Conservation (phyloP, 78 protist genomes). For the Blattamonas nauphoetae region DNA sequence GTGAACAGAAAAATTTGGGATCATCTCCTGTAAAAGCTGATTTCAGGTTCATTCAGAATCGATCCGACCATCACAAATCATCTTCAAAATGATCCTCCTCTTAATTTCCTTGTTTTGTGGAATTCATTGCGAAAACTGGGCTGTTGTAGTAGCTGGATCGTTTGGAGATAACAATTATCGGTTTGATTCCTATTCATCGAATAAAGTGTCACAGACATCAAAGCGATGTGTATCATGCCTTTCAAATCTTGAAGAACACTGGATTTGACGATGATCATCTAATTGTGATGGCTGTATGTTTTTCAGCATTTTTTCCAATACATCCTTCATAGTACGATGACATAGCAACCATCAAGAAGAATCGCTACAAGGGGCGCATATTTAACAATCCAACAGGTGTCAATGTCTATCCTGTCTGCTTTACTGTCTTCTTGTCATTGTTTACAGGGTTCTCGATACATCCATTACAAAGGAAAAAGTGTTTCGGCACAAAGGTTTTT, state of each 20-base stretch:
- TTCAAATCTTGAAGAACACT: not conserved
- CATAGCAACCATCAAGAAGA: not conserved
- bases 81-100: no score
- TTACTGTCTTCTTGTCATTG: not conserved
- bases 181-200: not conserved
- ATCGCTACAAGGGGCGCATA: not conserved
- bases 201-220: not conserved
- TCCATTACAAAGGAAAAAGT: not conserved
- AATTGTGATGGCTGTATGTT: not conserved
- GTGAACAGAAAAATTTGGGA: no score
- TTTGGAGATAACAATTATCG: not conserved
- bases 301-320: not conserved
- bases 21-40: no score
- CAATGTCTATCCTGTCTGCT: not conserved
- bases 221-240: constrained; percentile 27
- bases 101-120: no score
- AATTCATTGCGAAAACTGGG: no score
- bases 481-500: not conserved
- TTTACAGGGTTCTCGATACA: not conserved
- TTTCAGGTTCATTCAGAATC: no score
- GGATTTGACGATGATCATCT: not conserved
- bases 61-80: no score
- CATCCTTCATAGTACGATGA: not conserved
- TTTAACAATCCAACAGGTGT: not conserved
- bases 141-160: not conserved